phyloP scores from a whole-genome alignment of 257 asterid genomes.

The Nicotiana noctiflora region DNA sequence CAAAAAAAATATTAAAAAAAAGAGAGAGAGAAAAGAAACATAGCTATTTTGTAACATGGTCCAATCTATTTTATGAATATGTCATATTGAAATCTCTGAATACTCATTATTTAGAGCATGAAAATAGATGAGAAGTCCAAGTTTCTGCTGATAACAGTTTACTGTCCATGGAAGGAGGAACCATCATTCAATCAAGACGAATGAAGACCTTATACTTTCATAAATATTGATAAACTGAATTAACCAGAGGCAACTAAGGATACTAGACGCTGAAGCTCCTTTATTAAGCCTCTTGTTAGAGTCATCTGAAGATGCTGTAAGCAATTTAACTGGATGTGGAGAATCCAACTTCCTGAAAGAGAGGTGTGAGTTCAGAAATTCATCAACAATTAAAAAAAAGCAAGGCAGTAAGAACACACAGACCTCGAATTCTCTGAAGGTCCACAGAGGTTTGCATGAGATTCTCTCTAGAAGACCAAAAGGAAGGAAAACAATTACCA shows the following conservation, averaged over 20 bases:
- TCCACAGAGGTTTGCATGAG: slow-evolving; percentile 33
- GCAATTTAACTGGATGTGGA: slow-evolving; percentile 63
- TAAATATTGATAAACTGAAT: not conserved
- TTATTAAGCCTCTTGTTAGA: slow-evolving; percentile 47
- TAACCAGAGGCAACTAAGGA: slow-evolving; percentile 41
- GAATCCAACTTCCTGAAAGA: slow-evolving; percentile 56
- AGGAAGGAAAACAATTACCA: slow-evolving; percentile 7
- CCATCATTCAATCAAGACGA: not conserved
- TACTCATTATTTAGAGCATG: not conserved
- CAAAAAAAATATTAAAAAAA: not conserved
- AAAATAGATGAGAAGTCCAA: not conserved
- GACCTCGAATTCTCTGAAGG: slow-evolving; percentile 58
- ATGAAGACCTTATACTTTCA: not conserved
- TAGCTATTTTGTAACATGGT: not conserved
- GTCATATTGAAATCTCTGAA: not conserved
- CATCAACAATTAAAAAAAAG: slow-evolving; percentile 4
- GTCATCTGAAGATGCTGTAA: slow-evolving; percentile 67
- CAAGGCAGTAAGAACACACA: slow-evolving; percentile 12
- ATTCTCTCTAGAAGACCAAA: slow-evolving; percentile 49
- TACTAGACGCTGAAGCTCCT: slow-evolving; percentile 72
- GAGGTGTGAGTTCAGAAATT: slow-evolving; percentile 18
- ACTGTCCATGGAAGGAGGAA: not conserved
- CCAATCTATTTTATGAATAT: not conserved
- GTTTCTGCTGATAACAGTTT: not conserved
- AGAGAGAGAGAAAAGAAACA: not conserved